A percentile compares a stretch with the other conserved stretches of the same genome.
Conservation (phyloP, 169 alveolate genomes). For the Theileria luwenshuni region DNA sequence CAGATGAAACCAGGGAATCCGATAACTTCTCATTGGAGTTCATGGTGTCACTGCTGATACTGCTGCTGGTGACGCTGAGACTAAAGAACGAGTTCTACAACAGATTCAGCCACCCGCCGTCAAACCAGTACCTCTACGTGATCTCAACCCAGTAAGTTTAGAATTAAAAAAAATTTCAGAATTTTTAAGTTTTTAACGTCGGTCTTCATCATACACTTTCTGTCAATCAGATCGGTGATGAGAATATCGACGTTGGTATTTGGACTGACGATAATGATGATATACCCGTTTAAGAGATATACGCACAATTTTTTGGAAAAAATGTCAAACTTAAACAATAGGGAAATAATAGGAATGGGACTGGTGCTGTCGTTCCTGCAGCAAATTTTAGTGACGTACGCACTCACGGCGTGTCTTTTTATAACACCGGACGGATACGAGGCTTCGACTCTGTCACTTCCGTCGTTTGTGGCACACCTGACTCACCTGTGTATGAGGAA, state of each 20-base stretch:
- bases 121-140: neutral
- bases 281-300: constrained; percentile 16
- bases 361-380: constrained; percentile 11
- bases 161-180: neutral
- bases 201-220: neutral
- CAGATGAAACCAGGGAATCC: neutral
- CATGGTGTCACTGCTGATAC: constrained; percentile 20
- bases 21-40: constrained; percentile 13
- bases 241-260: constrained; percentile 20
- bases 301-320: neutral
- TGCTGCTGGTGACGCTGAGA: constrained; percentile 19
- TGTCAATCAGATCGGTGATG: neutral
- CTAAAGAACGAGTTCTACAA: constrained; percentile 23
- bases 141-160: constrained; percentile 20
- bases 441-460: constrained; percentile 16
- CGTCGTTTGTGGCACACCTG: constrained; percentile 18
- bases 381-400: constrained; percentile 26
- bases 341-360: neutral
- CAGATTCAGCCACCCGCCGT: neutral
- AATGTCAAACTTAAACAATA: neutral
- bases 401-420: constrained; percentile 10
- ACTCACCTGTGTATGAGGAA: constrained; percentile 22
- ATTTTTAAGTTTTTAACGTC: constrained; percentile 6
- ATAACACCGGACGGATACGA: constrained; percentile 19
- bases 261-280: constrained; percentile 3